Evolutionary conservation across 208 protist species (phyloP).

Genomic region (Leishmania aethiopica): DNA sequence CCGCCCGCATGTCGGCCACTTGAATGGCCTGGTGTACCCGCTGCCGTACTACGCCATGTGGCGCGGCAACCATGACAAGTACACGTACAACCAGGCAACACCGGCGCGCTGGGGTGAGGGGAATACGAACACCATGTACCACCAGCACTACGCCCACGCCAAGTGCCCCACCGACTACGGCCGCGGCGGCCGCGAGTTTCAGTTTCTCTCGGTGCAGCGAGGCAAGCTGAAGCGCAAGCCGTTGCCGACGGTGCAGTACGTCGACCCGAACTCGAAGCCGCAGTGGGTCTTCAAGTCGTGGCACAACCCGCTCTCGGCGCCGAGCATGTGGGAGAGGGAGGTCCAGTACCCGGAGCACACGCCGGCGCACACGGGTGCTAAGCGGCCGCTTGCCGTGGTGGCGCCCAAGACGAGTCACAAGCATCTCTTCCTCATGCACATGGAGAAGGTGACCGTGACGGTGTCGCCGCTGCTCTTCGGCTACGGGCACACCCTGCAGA

Average conservation of each 20-base stretch:
- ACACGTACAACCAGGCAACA: constrained; percentile 83
- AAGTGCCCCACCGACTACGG: constrained; percentile 92
- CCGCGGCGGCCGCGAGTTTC: constrained; percentile 85
- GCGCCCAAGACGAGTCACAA: constrained; percentile 80
- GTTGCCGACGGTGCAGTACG: constrained; percentile 85
- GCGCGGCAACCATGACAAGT: constrained; percentile 89
- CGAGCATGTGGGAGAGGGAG: constrained; percentile 89
- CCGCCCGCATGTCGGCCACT: constrained; percentile 63
- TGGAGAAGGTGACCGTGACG: constrained; percentile 88
- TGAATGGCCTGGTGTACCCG: constrained; percentile 83
- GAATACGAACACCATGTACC: constrained; percentile 75
- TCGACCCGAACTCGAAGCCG: constrained; percentile 65
- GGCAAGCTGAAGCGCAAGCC: constrained; percentile 85
- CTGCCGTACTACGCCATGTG: constrained; percentile 92
- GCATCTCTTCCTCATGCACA: constrained; percentile 89
- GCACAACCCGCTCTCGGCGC: constrained; percentile 78
- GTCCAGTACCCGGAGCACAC: constrained; percentile 91
- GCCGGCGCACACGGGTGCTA: constrained; percentile 84
- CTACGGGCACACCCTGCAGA: constrained; percentile 85
- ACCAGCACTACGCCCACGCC: constrained; percentile 90
- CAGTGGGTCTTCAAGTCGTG: constrained; percentile 93
- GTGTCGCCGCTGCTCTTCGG: constrained; percentile 88
- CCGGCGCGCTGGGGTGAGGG: constrained; percentile 85
- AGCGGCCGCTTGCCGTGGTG: constrained; percentile 81
- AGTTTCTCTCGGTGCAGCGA: constrained; percentile 66